Percentiles rank a stretch among this genome's conserved stretches.
Conservation (phyloP, 139 green algal genomes). For the Tetradesmus lagerheimii region DNA sequence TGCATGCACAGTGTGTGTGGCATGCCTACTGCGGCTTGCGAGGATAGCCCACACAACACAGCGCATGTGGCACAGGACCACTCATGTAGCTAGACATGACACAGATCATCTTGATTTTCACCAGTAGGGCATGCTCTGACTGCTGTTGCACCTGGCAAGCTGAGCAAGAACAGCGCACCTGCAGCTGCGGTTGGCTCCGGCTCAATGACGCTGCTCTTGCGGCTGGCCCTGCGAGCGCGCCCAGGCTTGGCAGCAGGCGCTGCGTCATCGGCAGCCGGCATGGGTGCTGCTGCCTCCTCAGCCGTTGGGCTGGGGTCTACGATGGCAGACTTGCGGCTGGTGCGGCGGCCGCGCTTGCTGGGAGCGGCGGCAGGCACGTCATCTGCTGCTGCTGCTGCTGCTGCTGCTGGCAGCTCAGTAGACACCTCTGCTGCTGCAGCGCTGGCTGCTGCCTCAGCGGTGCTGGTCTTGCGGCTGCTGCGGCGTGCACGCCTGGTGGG, state of each 20-base stretch:
- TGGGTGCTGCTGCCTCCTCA: not conserved
- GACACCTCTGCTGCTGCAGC: not conserved
- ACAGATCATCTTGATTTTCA: not conserved
- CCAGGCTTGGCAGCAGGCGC: not conserved
- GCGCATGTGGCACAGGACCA: not conserved
- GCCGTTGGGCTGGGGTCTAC: not conserved
- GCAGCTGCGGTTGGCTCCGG: not conserved
- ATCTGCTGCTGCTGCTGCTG: not conserved
- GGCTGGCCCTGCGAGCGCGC: constrained; percentile 17
- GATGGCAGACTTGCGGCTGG: constrained; percentile 15
- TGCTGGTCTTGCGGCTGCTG: constrained; percentile 5
- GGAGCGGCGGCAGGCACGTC: not conserved
- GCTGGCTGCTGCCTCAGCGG: not conserved
- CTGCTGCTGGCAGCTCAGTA: not conserved
- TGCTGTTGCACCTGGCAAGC: not conserved
- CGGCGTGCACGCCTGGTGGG: not conserved
- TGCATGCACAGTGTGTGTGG: not conserved
- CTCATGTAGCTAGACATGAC: not conserved
- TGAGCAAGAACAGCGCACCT: too few species aligned
- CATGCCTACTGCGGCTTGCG: not conserved
- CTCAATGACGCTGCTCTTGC: constrained; percentile 41
- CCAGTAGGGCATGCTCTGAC: not conserved
- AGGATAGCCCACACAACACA: not conserved
- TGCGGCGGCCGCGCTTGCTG: constrained; percentile 15
- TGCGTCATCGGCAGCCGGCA: constrained; percentile 8